Percentiles rank a stretch among this genome's conserved stretches.
Conservation (phyloP, 768 basidiomycete species). For the Hericium alpestre region DNA sequence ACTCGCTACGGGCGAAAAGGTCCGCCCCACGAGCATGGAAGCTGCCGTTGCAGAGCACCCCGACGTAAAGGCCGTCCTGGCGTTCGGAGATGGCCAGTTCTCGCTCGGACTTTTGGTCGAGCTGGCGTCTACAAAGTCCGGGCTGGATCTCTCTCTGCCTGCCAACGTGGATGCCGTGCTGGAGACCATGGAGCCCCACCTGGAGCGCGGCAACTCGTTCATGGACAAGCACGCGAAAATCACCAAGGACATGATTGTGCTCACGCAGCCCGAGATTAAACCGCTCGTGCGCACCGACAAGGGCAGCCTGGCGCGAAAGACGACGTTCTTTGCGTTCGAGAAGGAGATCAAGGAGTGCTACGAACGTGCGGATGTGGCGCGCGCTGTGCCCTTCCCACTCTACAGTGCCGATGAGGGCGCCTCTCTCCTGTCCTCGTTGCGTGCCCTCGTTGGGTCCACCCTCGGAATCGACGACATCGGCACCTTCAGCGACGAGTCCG, state of each 20-base stretch:
- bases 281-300: slow-evolving; percentile 28
- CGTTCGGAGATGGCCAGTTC: slow-evolving; percentile 26
- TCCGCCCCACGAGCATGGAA: slow-evolving; percentile 26
- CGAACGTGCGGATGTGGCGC: slow-evolving; percentile 17
- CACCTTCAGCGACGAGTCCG: slow-evolving; percentile 15
- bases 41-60: slow-evolving; percentile 25
- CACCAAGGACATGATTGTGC: slow-evolving; percentile 27
- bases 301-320: slow-evolving; percentile 26
- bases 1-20: slow-evolving; percentile 33
- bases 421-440: slow-evolving; percentile 13
- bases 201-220: slow-evolving; percentile 25
- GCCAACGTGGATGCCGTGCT: slow-evolving; percentile 9
- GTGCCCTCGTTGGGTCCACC: slow-evolving; percentile 15
- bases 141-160: neutral
- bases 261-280: slow-evolving; percentile 22
- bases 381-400: slow-evolving; percentile 18
- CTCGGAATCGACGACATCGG: slow-evolving; percentile 10
- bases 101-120: slow-evolving; percentile 29
- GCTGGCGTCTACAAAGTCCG: slow-evolving; percentile 8
- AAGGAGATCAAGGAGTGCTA: slow-evolving; percentile 26
- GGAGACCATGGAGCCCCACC: slow-evolving; percentile 19
- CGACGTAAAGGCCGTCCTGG: slow-evolving; percentile 26
- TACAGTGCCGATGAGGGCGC: slow-evolving; percentile 11
- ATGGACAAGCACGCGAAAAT: slow-evolving; percentile 29
- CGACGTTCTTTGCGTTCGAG: slow-evolving; percentile 22